Conservation (phyloP, 768 basidiomycete genomes). For the Termitomyces sp. region DNA sequence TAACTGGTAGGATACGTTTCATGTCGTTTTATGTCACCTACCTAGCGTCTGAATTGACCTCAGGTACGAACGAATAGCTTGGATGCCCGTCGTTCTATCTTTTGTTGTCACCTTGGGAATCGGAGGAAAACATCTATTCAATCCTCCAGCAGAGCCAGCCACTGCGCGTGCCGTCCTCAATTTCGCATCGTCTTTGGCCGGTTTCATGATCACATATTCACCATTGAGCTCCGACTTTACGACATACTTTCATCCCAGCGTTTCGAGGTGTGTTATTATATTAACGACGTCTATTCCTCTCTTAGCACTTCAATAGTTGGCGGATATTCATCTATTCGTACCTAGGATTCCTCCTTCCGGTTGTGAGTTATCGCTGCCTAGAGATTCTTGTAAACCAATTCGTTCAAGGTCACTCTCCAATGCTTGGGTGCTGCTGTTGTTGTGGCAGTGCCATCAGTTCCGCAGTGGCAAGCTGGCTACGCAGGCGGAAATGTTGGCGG, state of each 20-base stretch:
- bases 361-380: conserved; percentile 22
- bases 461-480: conserved; percentile 59
- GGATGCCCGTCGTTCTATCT: conserved; percentile 74
- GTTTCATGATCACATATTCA: conserved; percentile 64
- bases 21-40: neutral
- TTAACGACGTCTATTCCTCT: neutral
- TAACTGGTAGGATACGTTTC: conserved; percentile 33
- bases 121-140: conserved; percentile 64
- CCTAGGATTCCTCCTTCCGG: conserved; percentile 60
- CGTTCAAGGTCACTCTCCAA: conserved; percentile 35
- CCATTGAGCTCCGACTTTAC: conserved; percentile 69
- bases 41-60: neutral
- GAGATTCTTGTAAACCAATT: neutral
- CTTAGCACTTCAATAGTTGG: conserved; percentile 33
- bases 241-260: conserved; percentile 56
- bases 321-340: conserved; percentile 67
- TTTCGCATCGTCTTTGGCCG: conserved; percentile 67
- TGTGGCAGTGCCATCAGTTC: conserved; percentile 47
- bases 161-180: conserved; percentile 50
- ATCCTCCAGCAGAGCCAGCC: conserved; percentile 45
- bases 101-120: conserved; percentile 68
- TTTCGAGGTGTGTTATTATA: conserved; percentile 39
- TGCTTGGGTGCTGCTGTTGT: conserved; percentile 62
- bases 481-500: conserved; percentile 60
- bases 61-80: conserved; percentile 67